Evolutionary conservation across 129 eudicot genomes (phyloP), one percentile per base, ranked within the genome.

Genomic region (Saussurea involucrata): DNA sequence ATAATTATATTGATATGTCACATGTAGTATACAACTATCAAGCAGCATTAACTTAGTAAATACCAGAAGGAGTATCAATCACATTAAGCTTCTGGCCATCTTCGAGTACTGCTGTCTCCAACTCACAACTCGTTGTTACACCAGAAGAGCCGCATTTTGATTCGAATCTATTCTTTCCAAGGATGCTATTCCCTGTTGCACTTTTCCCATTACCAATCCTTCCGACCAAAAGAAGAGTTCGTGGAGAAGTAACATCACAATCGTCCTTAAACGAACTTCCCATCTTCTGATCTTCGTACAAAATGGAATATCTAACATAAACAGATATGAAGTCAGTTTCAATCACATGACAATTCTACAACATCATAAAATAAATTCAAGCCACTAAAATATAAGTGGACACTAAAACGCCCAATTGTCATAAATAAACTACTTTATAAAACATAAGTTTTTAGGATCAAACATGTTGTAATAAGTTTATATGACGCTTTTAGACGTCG

Each of bases 171-270:
- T 81, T 73, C 69, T 37, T 77, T 20, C 86, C 83, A 24, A 90
- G 44, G 4, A 93, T 93, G 40, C 91, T 90, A 78, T 93, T 90
- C 7, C 90, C 96, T 1, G 95, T 93, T 1, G 98, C 96, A 84
- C 98, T 93, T 75, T 92, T 90, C 0, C 98, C 98, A 42, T 90
- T 87, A 0, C 98, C 98, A 0, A 90, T 90, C 66, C 89, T 79
- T 2, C 96, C 96, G 58, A 90, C 89, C 66, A 92, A 79, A 77
- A 92, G 94, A 31, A 92, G 75, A 2, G 93, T 90, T 17, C 83
- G 77, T 5, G 46, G 55, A 44, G 55, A 44, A 44, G 55, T 44
- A 44, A 44, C 55, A 3, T 44, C 5, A 44, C 18, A 12, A 44
- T 11, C n/a, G 3, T 44, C 55, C 55, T 11, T 4, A 3, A 44